Evolutionary conservation across 2,329 filamentous ascomycete genomes (phyloP).

Genomic region (Aspergillus udagawae): DNA sequence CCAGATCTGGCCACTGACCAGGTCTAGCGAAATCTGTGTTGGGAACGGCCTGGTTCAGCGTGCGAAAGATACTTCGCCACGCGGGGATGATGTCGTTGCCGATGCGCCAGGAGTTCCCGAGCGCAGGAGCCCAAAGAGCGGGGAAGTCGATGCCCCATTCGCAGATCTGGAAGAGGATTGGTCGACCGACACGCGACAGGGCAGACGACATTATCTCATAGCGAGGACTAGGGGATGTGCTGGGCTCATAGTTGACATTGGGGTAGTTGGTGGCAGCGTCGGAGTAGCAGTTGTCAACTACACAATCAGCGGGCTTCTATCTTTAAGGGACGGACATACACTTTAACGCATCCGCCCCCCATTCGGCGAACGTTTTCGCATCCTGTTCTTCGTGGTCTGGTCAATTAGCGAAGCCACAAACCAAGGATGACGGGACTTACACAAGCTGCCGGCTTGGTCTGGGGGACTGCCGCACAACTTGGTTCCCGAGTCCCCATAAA

Average conservation of each 20-base stretch:
- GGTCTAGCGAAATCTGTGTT: constrained; percentile 43
- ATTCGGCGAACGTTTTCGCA: constrained; percentile 29
- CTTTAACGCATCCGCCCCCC: constrained; percentile 49
- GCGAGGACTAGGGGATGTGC: constrained; percentile 38
- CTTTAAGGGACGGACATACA: constrained; percentile 24
- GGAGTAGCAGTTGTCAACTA: constrained; percentile 50
- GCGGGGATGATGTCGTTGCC: constrained; percentile 52
- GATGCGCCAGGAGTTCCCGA: constrained; percentile 50
- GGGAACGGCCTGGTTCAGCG: constrained; percentile 50
- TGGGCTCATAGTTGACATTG: constrained; percentile 40
- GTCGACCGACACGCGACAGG: constrained; percentile 37
- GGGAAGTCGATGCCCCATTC: constrained; percentile 53
- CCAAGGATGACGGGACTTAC: constrained; percentile 15
- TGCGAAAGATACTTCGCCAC: constrained; percentile 51
- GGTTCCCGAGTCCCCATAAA: constrained; percentile 44
- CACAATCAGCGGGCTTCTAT: background rate
- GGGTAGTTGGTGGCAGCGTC: constrained; percentile 37
- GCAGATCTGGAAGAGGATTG: constrained; percentile 50
- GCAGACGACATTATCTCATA: constrained; percentile 47
- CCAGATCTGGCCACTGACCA: constrained; percentile 50
- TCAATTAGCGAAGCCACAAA: constrained; percentile 23
- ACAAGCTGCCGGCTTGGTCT: constrained; percentile 35
- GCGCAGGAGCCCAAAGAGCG: constrained; percentile 45
- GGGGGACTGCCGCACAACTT: constrained; percentile 34
- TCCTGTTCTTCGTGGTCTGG: constrained; percentile 42